Evolutionary conservation across 2,329 filamentous ascomycete genomes (phyloP).

Genomic region (Aspergillus sp.): DNA sequence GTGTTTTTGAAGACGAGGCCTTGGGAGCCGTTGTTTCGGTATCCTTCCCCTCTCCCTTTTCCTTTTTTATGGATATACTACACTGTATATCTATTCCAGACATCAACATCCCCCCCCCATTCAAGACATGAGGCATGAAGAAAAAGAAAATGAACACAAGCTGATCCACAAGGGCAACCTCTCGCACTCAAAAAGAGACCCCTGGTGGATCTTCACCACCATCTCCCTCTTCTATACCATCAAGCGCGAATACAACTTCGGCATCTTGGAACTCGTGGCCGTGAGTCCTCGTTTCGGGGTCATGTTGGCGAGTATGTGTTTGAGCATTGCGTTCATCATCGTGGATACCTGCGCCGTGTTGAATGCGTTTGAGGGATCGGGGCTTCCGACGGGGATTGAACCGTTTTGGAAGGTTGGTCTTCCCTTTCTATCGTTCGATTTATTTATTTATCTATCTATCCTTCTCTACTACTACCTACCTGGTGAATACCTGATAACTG

Average conservation of each 20-base stretch:
- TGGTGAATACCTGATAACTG: too few species aligned
- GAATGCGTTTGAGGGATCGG: slow-evolving; percentile 39
- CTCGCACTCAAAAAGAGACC: slow-evolving; percentile 46
- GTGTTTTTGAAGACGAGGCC: slow-evolving; percentile 58
- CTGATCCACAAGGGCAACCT: too few species aligned
- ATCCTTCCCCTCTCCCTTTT: slow-evolving; percentile 1
- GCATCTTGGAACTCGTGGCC: slow-evolving; percentile 56
- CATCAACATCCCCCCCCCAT: too few species aligned
- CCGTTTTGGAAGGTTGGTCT: slow-evolving; percentile 59
- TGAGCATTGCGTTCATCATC: slow-evolving; percentile 61
- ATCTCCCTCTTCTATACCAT: slow-evolving; percentile 63
- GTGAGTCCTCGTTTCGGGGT: slow-evolving; percentile 65
- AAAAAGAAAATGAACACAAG: too few species aligned
- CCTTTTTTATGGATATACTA: too few species aligned
- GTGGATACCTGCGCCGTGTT: slow-evolving; percentile 63
- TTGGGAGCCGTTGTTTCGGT: slow-evolving; percentile 61
- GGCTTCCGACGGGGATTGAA: slow-evolving; percentile 57
- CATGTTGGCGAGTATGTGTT: slow-evolving; percentile 60
- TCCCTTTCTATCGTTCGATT: not conserved
- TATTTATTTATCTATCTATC: not conserved
- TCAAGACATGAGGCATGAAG: too few species aligned
- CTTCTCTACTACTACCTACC: not conserved
- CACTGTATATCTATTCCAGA: too few species aligned
- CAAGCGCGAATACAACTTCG: slow-evolving; percentile 61
- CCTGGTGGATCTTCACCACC: slow-evolving; percentile 68